These are phyloP conservation scores for Parietaria judaica DNA, from an alignment of 306 rosid genomes.

Conservation along the genomic window DNA sequence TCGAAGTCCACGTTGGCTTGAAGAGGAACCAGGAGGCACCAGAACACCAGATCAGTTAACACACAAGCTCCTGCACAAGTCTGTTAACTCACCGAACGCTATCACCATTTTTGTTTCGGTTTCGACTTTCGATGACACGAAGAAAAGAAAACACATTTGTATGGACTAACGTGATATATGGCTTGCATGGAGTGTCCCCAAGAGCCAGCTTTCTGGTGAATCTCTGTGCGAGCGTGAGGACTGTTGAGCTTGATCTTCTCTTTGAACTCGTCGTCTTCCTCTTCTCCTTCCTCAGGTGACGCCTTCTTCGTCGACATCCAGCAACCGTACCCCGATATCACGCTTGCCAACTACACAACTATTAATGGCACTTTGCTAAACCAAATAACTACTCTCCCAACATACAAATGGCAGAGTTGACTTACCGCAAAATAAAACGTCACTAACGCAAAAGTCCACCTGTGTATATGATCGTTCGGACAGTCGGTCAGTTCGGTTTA, in stretches of 20 bases:
- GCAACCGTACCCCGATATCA: slow-evolving; percentile 50
- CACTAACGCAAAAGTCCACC: slow-evolving; percentile 73
- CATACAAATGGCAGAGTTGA: slow-evolving; percentile 10
- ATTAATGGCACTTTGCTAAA: not conserved
- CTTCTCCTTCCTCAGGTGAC: slow-evolving; percentile 20
- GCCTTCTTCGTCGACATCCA: slow-evolving; percentile 24
- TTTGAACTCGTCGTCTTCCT: slow-evolving; percentile 21
- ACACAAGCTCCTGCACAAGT: slow-evolving; percentile 58
- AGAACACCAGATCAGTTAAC: slow-evolving; percentile 60
- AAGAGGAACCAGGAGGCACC: slow-evolving; percentile 64
- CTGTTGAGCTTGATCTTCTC: slow-evolving; percentile 25
- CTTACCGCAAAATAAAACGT: slow-evolving; percentile 59
- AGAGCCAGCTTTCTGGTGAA: slow-evolving; percentile 34
- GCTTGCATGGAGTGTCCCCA: slow-evolving; percentile 57
- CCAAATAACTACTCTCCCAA: not conserved
- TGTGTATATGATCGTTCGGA: slow-evolving; percentile 17
- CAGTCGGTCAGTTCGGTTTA: no score
- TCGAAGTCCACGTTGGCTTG: slow-evolving; percentile 32
- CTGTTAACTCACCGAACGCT: slow-evolving; percentile 12
- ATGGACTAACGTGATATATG: slow-evolving; percentile 38
- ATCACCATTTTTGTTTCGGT: no score
- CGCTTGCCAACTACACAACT: slow-evolving; percentile 43
- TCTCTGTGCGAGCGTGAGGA: slow-evolving; percentile 29
- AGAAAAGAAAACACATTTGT: not conserved
- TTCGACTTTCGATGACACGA: no score